Evolutionary conservation across 1,139 yeast species (phyloP), one percentile per base, ranked within the genome.

Genomic region (Geotrichum bryndzae): DNA sequence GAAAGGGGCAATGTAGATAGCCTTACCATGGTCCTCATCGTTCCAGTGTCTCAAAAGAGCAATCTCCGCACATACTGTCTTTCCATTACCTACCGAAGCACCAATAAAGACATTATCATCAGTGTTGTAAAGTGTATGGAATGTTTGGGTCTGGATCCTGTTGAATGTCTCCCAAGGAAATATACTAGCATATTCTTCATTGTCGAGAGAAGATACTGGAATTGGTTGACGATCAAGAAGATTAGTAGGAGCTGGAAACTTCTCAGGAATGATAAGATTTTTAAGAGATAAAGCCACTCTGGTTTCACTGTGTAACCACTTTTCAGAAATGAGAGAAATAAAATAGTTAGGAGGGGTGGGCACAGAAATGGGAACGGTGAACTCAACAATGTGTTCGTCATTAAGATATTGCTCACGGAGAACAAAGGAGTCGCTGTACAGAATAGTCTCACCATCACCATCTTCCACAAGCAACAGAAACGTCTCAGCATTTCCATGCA

Each of bases 381-480:
- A 84, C 56, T 87, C 92, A 2, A 90, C 61, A 45, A 80, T 70
- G 65, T 86, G 87, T 38, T 83, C 86, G 53, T 82, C 79, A 18
- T 79, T 76, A 29, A 84, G 76, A 59, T 81, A 78, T 33, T 79
- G 75, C 62, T 78, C 79, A 41, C 77, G 77, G 10, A 92, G 80
- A 1, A 81, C 68, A 56, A 92, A 76, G 1, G 77, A 73, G 62
- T 88, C 94, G 48, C 77, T 68, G 68, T 80, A 83, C 29, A 94
- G 74, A n/a, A 91, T 80, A 56, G 76, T 79, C 61, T 89, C 94
- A 2, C 97, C 96, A 72, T 90, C 87, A 62, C 90, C 82, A 70
- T 92, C 97, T 70, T 91, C 97, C 0, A 90, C 89, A 15, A 89
- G 63, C 3, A 94, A 68, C 54, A 85, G 73, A 69, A 91, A 94